Base-by-base conservation (phyloP, 805 yeast genomes). In the Metschnikowia borealis region DNA sequence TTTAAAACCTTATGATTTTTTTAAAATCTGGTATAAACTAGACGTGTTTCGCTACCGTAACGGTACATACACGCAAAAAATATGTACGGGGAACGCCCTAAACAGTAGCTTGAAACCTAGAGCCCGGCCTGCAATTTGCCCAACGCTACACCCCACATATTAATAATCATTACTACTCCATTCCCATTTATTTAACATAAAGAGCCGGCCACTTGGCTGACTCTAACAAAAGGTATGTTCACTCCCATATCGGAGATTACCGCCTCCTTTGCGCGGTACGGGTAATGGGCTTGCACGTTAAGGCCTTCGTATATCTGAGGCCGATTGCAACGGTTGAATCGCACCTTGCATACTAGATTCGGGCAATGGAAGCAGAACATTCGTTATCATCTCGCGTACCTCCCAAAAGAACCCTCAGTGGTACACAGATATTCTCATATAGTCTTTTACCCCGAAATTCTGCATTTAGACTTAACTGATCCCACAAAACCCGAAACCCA, bases 401-500 rank as follows among this genome's bases (percentile, higher is more conserved):
- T 3, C 41, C 17, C 32, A 15, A 39, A 39, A 7, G 10, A 26
- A 14, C 5, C 29, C n/a, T 11, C 11, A 6, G 20, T 10, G 23
- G 32, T 14, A 11, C 13, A 39, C 18, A 39, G n/a, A 32, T 23
- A 6, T 38, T 38, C 41, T 14, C 13, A 31, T 38, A 38, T 6
- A 21, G 41, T 38, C 41, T n/a, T 23, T 21, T n/a, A 15, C 23
- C 26, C 23, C 3, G 6, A 37, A 21, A 20, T 3, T 11, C 4
- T 14, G 41, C 17, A 23, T 15, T 13, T 23, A 23, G 18, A 23
- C 5, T 36, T 6, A 44, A 36, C 39, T 35, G 6, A 23, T 35
- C 48, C 71, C 69, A 45, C 71, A 67, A n/a, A 67, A 49, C 37
- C 63, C 62, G n/a, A 68, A 36, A 14, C 74, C 74, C 32, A 65